A percentile compares a stretch with the other conserved stretches of the same genome.
phyloP scores from a whole-genome alignment of 257 asterid genomes.

The Linderniella brevidens region DNA sequence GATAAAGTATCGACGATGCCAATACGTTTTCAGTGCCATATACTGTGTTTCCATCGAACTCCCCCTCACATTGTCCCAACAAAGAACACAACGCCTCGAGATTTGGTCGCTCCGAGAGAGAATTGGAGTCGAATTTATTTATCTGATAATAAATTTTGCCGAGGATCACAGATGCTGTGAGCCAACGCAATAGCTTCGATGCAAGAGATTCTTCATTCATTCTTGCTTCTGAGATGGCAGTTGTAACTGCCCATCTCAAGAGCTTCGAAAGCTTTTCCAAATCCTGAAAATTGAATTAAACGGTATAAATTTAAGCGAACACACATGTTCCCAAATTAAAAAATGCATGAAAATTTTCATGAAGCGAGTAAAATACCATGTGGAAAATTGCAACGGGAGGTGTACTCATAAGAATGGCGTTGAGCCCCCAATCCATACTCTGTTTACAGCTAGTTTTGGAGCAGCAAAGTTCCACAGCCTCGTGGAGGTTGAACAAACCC shows the following conservation, averaged over 20 bases:
- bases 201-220: conserved; percentile 32
- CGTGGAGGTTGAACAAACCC: conserved; percentile 35
- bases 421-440: conserved; percentile 43
- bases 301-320: background rate
- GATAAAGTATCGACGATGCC: conserved; percentile 44
- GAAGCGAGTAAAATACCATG: conserved; percentile 40
- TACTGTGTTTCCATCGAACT: conserved; percentile 11
- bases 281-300: conserved; percentile 25
- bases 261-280: conserved; percentile 40
- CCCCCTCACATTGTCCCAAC: conserved; percentile 25
- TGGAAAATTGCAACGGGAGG: conserved; percentile 44
- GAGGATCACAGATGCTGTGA: conserved; percentile 64
- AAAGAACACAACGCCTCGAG: conserved; percentile 28
- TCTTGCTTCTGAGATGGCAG: conserved; percentile 37
- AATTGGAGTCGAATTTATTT: conserved; percentile 12
- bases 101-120: conserved; percentile 19
- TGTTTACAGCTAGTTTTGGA: conserved; percentile 20
- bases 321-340: conserved; percentile 3
- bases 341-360: conserved; percentile 6
- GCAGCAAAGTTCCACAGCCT: conserved; percentile 40
- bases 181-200: conserved; percentile 75
- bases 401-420: conserved; percentile 60
- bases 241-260: conserved; percentile 53
- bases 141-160: conserved; percentile 32
- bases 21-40: conserved; percentile 25